Evolutionary conservation across 306 rosid genomes (phyloP), one percentile per base, ranked within the genome.

Genomic region (Cucurbita pepo): DNA sequence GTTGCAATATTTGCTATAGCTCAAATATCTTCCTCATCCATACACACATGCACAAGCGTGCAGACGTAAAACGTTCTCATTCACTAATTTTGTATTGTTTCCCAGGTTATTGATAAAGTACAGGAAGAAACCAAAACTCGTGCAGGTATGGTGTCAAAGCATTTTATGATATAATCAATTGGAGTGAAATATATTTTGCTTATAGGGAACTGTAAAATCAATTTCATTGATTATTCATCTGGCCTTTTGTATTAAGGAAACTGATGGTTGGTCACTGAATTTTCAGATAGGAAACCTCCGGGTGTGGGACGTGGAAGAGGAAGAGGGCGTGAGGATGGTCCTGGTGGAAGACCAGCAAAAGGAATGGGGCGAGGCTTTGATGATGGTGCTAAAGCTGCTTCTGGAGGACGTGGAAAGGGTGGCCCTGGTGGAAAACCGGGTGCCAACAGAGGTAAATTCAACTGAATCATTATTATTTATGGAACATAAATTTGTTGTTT

Each of bases 301-400:
- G 95, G 96, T 30, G 96, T 95, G 57, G 99, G 99, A 9, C 97
- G 97, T 15, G 97, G 99, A 64, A 91, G 99, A 79, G 99, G 99
- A 75, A 86, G 99, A 83, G 97, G 95, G 34, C 83, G 99, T 41
- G 90, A 91, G 37, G 99, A 95, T 36, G 95, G 84, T 71, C 61
- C 94, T 55, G 91, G 94, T 63, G 97, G 92, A 63, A 88, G 98
- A 41, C 94, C 75, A 72, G 25, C 83, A 10, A 93, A 90, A 82
- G 97, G 97, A 65, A 88, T 89, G 73, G 98, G 97, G 30, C 97
- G 98, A 59, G 97, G 97, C 72, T 25, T 90, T 19, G 97, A 94
- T 48, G 98, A 93, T 66, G 91, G 92, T 76, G 64, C 97, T 73
- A 94, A 82, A 78, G 98, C 96, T 75, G 73, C 76, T 10, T 87